Conservation (phyloP, 441 rosid genomes). For the Aquilaria agallochum region DNA sequence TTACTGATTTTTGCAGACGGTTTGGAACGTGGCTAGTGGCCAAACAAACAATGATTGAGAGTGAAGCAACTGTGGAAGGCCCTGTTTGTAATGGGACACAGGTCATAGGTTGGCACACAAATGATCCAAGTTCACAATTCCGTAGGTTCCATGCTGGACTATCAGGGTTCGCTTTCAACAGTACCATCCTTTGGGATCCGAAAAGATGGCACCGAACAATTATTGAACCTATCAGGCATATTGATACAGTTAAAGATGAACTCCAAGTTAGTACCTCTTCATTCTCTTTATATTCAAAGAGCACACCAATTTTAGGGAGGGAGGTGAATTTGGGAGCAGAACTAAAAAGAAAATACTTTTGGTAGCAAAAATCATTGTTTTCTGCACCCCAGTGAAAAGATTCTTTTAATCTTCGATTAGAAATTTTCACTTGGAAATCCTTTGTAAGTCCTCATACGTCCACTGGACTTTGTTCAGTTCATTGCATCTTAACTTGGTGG, state of each 20-base stretch:
- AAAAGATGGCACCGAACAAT: constrained; percentile 59
- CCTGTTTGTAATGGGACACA: constrained; percentile 53
- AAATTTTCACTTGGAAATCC: neutral
- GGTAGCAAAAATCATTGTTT: neutral
- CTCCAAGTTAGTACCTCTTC: constrained; percentile 33
- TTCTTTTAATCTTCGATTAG: neutral
- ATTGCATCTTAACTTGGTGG: neutral
- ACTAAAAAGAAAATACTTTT: neutral
- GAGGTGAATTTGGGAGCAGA: neutral
- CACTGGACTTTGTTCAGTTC: neutral
- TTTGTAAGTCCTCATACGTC: neutral
- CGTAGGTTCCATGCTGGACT: constrained; percentile 54
- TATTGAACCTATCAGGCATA: constrained; percentile 45
- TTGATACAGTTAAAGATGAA: constrained; percentile 35
- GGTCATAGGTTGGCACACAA: constrained; percentile 60
- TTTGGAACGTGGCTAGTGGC: constrained; percentile 66
- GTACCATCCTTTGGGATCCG: constrained; percentile 66
- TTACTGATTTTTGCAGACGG: constrained; percentile 28
- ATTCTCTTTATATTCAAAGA: constrained; percentile 3
- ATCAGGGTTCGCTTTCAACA: constrained; percentile 66
- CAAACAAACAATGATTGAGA: constrained; percentile 28
- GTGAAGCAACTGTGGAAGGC: constrained; percentile 36
- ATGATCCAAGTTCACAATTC: constrained; percentile 24
- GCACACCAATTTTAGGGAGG: neutral
- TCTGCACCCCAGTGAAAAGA: neutral